Evolutionary conservation across 257 asterid species (phyloP).

Genomic region (Penstemon eatonii): DNA sequence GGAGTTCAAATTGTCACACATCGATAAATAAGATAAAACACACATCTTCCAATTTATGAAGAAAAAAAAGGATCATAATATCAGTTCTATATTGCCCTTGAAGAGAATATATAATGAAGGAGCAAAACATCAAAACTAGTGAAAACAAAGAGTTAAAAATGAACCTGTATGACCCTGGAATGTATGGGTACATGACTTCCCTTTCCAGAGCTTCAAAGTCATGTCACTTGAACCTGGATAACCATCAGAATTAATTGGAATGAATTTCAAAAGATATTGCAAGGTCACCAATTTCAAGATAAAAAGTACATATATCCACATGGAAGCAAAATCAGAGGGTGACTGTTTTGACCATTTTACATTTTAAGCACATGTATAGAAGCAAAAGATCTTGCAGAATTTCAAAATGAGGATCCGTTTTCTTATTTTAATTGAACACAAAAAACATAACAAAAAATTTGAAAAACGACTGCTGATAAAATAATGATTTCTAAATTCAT

Average conservation of each 20-base stretch:
- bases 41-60: background rate
- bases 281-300: slow-evolving; percentile 13
- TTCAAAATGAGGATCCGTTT: slow-evolving; percentile 5
- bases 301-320: slow-evolving; percentile 2
- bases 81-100: background rate
- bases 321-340: background rate
- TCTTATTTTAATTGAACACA: background rate
- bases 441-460: background rate
- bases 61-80: background rate
- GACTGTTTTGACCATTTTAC: slow-evolving; percentile 2
- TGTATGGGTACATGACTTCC: slow-evolving; percentile 68
- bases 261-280: slow-evolving; percentile 11
- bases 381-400: slow-evolving; percentile 14
- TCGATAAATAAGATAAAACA: slow-evolving; percentile 13
- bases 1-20: slow-evolving; percentile 10
- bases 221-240: slow-evolving; percentile 86
- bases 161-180: slow-evolving; percentile 90
- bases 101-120: slow-evolving; percentile 11
- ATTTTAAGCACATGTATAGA: background rate
- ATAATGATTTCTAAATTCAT: slow-evolving; percentile 21
- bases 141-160: slow-evolving; percentile 3
- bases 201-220: slow-evolving; percentile 94
- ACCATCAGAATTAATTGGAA: slow-evolving; percentile 32
- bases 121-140: slow-evolving; percentile 4
- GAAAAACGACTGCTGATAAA: slow-evolving; percentile 2